Evolutionary conservation across 768 basidiomycete genomes (phyloP).

Genomic region (Clavulina sp.): DNA sequence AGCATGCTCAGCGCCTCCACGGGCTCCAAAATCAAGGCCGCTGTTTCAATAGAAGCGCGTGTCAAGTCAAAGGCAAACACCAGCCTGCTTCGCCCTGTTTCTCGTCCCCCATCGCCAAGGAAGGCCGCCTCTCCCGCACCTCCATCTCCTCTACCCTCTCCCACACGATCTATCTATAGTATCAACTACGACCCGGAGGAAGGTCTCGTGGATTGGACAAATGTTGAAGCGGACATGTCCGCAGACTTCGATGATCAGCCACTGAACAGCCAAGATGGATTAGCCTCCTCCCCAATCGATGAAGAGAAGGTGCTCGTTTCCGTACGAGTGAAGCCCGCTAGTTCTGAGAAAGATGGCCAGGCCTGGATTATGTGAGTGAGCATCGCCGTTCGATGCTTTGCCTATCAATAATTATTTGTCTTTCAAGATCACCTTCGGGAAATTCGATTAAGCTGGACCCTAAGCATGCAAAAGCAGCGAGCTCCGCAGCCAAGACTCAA

Average conservation of each 20-base stretch:
- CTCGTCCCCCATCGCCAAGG: neutral
- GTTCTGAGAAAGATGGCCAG: conserved; percentile 30
- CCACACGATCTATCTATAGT: neutral
- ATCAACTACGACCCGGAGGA: conserved; percentile 40
- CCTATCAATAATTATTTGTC: neutral
- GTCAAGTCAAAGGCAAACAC: neutral
- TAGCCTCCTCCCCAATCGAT: conserved; percentile 4
- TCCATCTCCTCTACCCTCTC: neutral
- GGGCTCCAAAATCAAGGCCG: neutral
- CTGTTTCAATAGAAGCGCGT: neutral
- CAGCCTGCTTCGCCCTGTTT: neutral
- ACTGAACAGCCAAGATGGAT: conserved; percentile 22
- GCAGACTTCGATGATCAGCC: conserved; percentile 43
- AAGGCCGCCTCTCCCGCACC: neutral
- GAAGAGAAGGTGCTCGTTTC: conserved; percentile 73
- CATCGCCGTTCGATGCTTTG: neutral
- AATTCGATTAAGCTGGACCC: conserved; percentile 3
- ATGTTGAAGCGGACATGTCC: conserved; percentile 32
- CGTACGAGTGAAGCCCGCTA: conserved; percentile 49
- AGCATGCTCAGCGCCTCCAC: neutral
- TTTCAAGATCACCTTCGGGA: neutral
- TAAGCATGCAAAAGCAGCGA: conserved; percentile 13
- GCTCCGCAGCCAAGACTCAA: conserved; percentile 26
- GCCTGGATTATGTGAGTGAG: neutral
- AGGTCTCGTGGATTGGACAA: conserved; percentile 57